A percentile compares a stretch with the other conserved stretches of the same genome.
Conservation (phyloP, 768 basidiomycete species). For the Tubosaeta sp. region DNA sequence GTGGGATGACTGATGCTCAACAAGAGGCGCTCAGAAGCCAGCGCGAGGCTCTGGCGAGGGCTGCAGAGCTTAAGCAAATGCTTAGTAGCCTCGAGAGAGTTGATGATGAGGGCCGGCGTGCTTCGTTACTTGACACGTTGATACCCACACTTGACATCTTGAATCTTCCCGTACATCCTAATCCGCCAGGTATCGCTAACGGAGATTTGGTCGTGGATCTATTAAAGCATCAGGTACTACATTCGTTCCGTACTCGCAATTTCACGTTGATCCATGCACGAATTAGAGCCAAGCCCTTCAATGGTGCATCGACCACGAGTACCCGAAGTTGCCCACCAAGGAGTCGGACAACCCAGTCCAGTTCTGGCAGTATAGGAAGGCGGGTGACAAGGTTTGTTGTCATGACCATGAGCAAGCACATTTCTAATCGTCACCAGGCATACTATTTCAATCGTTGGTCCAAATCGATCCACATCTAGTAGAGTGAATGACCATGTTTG, state of each 20-base stretch:
- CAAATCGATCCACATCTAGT: background rate
- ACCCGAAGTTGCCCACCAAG: slow-evolving; percentile 66
- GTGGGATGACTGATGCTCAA: slow-evolving; percentile 32
- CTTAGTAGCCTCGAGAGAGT: slow-evolving; percentile 69
- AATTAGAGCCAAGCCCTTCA: slow-evolving; percentile 72
- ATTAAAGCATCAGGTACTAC: slow-evolving; percentile 71
- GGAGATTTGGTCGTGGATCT: slow-evolving; percentile 70
- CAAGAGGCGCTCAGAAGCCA: slow-evolving; percentile 27
- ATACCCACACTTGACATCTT: slow-evolving; percentile 68
- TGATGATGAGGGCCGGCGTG: slow-evolving; percentile 69
- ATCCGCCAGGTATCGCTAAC: slow-evolving; percentile 64
- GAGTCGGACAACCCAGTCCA: slow-evolving; percentile 75
- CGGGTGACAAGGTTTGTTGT: slow-evolving; percentile 46
- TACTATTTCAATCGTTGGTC: slow-evolving; percentile 68
- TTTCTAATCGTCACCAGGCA: slow-evolving; percentile 27
- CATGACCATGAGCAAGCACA: background rate
- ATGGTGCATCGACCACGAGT: slow-evolving; percentile 82
- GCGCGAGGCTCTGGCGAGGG: slow-evolving; percentile 51
- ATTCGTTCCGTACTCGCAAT: background rate
- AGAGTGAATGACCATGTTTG: background rate
- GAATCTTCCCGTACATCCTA: slow-evolving; percentile 63
- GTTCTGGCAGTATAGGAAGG: slow-evolving; percentile 77
- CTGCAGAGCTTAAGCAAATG: slow-evolving; percentile 63
- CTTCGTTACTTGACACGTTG: slow-evolving; percentile 65
- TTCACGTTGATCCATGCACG: background rate